A percentile compares a stretch with the other conserved stretches of the same genome.
Evolutionary conservation across 2,329 filamentous ascomycete species (phyloP).

Genomic region (Mycosphaerella arachidis): DNA sequence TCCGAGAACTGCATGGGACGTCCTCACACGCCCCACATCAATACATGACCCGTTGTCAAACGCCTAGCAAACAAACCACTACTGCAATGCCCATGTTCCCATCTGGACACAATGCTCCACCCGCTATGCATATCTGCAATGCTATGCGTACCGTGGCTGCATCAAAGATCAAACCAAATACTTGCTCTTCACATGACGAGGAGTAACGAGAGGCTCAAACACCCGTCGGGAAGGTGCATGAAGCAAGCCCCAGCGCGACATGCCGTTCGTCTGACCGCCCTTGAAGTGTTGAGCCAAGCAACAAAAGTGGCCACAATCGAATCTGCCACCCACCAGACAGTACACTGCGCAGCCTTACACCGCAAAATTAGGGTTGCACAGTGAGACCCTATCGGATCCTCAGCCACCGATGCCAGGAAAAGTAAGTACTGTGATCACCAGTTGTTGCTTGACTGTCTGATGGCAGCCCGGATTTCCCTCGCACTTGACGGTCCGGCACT

Average conservation of each 20-base stretch:
- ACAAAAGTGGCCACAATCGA: neutral
- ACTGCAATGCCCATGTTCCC: conserved; percentile 12
- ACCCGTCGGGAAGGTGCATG: conserved; percentile 22
- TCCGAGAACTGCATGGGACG: neutral
- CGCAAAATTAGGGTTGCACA: conserved; percentile 9
- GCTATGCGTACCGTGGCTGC: conserved; percentile 21
- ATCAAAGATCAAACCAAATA: conserved; percentile 7
- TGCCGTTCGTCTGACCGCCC: conserved; percentile 12
- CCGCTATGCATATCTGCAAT: conserved; percentile 21
- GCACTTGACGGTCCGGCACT: conserved; percentile 9
- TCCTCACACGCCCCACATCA: neutral
- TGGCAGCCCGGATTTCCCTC: conserved; percentile 4
- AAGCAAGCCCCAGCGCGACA: conserved; percentile 8
- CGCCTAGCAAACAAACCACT: conserved; percentile 11
- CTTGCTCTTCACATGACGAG: conserved; percentile 1
- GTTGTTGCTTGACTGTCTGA: conserved; percentile 16
- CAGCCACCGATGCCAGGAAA: neutral
- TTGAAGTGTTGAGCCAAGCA: neutral
- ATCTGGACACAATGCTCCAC: conserved; percentile 12
- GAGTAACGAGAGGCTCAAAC: conserved; percentile 18
- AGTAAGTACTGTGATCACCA: conserved; percentile 6
- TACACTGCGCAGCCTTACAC: conserved; percentile 7
- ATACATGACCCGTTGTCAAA: conserved; percentile 8
- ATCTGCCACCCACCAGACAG: neutral
- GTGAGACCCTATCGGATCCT: conserved; percentile 6